A percentile compares a stretch with the other conserved stretches of the same genome.
Conservation (phyloP, 1,139 yeast species). For the Kodamaea sp. region DNA sequence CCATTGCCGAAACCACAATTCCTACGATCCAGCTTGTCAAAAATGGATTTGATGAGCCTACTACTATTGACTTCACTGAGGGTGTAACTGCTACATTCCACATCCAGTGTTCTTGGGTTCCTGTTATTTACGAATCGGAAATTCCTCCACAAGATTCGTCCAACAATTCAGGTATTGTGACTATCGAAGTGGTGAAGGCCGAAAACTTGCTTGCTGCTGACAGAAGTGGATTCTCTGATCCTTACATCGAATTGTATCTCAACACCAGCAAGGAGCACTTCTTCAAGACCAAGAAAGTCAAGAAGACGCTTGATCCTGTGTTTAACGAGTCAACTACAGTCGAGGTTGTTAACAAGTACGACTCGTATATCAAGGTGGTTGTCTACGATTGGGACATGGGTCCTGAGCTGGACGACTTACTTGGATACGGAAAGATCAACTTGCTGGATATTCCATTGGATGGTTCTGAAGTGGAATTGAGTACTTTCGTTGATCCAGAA, state of each 20-base stretch:
- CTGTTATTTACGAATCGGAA: constrained; percentile 54
- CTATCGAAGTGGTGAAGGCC: constrained; percentile 66
- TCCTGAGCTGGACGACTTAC: constrained; percentile 74
- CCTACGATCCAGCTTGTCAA: constrained; percentile 70
- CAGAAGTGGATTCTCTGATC: constrained; percentile 90
- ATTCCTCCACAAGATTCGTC: constrained; percentile 77
- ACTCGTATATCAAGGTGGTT: constrained; percentile 57
- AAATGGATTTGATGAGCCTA: constrained; percentile 63
- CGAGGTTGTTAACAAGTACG: constrained; percentile 58
- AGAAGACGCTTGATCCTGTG: constrained; percentile 83
- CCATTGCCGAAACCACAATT: constrained; percentile 62
- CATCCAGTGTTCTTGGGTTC: constrained; percentile 77
- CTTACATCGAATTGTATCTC: constrained; percentile 69
- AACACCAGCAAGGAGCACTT: constrained; percentile 59
- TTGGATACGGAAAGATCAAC: constrained; percentile 67
- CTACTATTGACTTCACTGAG: constrained; percentile 42
- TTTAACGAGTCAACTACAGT: constrained; percentile 72
- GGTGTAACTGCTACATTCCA: constrained; percentile 52
- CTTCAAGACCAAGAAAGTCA: constrained; percentile 74
- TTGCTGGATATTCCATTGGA: constrained; percentile 63
- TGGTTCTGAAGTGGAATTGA: constrained; percentile 49
- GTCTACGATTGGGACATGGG: constrained; percentile 94
- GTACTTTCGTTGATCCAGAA: constrained; percentile 56
- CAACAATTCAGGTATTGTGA: constrained; percentile 72
- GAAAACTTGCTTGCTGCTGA: constrained; percentile 80